Base-by-base conservation (phyloP, 352 stramenopile genomes). In the Globisporangium ultimum region DNA sequence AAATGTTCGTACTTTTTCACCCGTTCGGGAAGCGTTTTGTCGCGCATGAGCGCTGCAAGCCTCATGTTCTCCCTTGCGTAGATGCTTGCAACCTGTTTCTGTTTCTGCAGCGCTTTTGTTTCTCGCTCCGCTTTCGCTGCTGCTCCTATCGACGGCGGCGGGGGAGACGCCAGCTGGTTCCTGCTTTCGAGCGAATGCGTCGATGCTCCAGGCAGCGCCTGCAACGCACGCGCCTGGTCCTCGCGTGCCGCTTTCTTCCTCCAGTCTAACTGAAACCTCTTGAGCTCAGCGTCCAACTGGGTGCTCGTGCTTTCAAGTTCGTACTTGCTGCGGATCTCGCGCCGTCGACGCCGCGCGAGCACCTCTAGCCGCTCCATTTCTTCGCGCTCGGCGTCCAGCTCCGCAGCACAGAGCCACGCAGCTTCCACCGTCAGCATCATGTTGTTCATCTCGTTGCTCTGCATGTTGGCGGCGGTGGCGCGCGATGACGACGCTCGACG, bases 321-420 rank as follows among this genome's bases (percentile, higher is more conserved):
- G 56, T 82, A 88, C 56, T 88, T 87, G 48, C 72, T 71, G 56
- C 66, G 55, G 24, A 76, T 46, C 15, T 67, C 65, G 61, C 98
- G 42, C 71, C 90, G 57, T 87, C 98, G 56, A 77, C 95, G n/a
- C 96, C 90, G 14, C 80, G 96, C 18, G 88, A 98, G 63, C 74
- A 98, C 17, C 97, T 98, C 53, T 66, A 97, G 43, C 78, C 96
- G 59, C 97, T 98, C 71, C 97, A 97, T 65, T 98, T 98, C 70
- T 20, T 87, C 78, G 15, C 72, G 70, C 53, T 81, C 76, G 13
- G 84, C 58, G 55, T 87, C 74, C 18, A 72, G 66, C 52, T 86
- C 74, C 0, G 76, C 74, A 1, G 74, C 66, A 18, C 80, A 90
- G 20, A 90, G 63, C 80, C 80, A 88, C 15, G 78, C 80, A 2